Conservation (phyloP, 192 early-diverging fungal species). For the Rhizophagus clarus region DNA sequence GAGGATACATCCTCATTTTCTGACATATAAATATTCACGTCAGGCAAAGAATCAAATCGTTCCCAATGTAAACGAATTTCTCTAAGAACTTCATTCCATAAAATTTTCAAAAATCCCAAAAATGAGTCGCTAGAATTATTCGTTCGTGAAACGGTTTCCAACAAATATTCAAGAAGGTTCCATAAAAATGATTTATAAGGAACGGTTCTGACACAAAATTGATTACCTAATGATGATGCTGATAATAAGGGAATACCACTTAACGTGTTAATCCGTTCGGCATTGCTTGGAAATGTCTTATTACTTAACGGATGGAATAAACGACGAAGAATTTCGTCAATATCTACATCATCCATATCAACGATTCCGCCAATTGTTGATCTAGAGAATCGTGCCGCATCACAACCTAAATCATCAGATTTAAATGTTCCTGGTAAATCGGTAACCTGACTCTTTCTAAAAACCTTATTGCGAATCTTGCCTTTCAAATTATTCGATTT, state of each 20-base stretch:
- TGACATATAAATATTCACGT: conserved; percentile 42
- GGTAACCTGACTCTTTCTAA: background rate
- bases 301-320: conserved; percentile 40
- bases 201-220: conserved; percentile 44
- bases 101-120: conserved; percentile 67
- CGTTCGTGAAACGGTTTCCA: conserved; percentile 47
- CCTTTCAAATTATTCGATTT: conserved; percentile 22
- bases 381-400: background rate
- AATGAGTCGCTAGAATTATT: conserved; percentile 52
- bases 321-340: conserved; percentile 47
- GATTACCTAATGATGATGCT: conserved; percentile 43
- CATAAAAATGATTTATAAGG: conserved; percentile 58
- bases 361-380: conserved; percentile 26
- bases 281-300: background rate
- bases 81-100: conserved; percentile 67
- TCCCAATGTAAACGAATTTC: conserved; percentile 69
- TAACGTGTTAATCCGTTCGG: background rate
- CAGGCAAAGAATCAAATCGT: conserved; percentile 52
- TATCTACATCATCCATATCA: conserved; percentile 42
- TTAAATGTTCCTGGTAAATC: conserved; percentile 29
- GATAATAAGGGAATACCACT: conserved; percentile 34
- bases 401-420: conserved; percentile 8
- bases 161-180: conserved; percentile 49
- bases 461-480: background rate
- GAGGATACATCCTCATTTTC: background rate